A percentile compares a stretch with the other conserved stretches of the same genome.
phyloP scores from a whole-genome alignment of 345 rosid species.

The Litchi chinensis region DNA sequence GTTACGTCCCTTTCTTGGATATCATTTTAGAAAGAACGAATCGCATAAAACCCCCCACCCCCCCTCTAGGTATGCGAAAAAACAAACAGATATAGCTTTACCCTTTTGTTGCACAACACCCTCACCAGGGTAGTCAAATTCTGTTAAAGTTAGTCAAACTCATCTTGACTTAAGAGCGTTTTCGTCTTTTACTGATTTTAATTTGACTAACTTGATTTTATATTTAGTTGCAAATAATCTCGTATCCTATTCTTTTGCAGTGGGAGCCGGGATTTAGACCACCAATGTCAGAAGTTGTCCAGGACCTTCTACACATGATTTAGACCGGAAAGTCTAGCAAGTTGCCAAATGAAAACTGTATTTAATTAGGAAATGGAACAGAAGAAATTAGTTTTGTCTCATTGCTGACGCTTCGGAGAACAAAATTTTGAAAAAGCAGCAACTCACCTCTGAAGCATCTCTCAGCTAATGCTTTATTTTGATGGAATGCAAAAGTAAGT shows the following conservation, averaged over 20 bases:
- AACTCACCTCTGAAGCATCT: not conserved
- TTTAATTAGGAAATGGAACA: slow-evolving; percentile 16
- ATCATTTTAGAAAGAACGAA: not conserved
- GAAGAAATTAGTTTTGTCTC: slow-evolving; percentile 3
- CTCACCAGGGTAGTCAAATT: no score
- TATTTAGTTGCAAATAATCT: not conserved
- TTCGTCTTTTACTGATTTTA: no score
- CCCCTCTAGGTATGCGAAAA: no score
- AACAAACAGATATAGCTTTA: no score
- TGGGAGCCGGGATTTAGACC: slow-evolving; percentile 93
- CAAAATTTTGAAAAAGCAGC: not conserved
- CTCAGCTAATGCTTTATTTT: not conserved
- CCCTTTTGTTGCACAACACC: no score
- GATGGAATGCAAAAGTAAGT: slow-evolving; percentile 9
- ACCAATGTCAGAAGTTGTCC: slow-evolving; percentile 77
- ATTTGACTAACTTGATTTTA: no score
- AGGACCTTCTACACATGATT: slow-evolving; percentile 76
- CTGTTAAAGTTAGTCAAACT: no score
- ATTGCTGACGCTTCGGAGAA: not conserved
- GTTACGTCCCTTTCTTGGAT: not conserved
- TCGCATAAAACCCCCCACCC: no score
- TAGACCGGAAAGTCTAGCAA: slow-evolving; percentile 21
- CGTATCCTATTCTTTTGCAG: slow-evolving; percentile 39
- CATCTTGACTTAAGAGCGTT: no score
- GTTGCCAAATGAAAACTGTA: not conserved